Percentiles rank a stretch among this genome's conserved stretches.
These are phyloP conservation scores for Alternaria ethzedia DNA, from an alignment of 2,329 filamentous ascomycete genomes.

Conservation along the genomic window DNA sequence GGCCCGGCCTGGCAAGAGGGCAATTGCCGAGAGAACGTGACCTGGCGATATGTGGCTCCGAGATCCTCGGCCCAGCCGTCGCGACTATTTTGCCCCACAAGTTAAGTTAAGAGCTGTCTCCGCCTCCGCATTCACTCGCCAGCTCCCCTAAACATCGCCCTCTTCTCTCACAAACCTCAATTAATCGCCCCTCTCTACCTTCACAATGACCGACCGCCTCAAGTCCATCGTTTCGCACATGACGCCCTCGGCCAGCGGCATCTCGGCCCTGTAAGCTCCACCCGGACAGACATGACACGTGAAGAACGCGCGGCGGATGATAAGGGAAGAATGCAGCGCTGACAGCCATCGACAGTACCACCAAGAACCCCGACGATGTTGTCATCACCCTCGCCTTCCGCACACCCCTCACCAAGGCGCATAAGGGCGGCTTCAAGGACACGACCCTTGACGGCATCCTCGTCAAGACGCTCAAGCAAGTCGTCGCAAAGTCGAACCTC, in stretches of 20 bases:
- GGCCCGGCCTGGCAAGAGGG: neutral
- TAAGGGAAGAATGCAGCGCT: conserved; percentile 1
- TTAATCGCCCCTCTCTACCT: neutral
- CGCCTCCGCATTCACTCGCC: conserved; percentile 20
- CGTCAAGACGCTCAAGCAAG: conserved; percentile 77
- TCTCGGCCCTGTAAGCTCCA: conserved; percentile 76
- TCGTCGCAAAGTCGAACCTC: conserved; percentile 70
- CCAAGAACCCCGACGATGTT: conserved; percentile 93
- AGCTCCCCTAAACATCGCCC: neutral
- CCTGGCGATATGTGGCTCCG: conserved; percentile 9
- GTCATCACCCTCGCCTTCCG: conserved; percentile 93
- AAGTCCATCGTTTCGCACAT: conserved; percentile 88
- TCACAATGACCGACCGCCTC: conserved; percentile 72
- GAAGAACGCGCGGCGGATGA: neutral
- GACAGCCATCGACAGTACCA: conserved; percentile 64
- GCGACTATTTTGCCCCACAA: conserved; percentile 17
- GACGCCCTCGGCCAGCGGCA: conserved; percentile 71
- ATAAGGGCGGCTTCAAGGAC: conserved; percentile 95
- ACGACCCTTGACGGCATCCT: conserved; percentile 86
- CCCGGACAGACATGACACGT: neutral
- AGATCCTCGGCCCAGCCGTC: conserved; percentile 17
- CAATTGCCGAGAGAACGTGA: conserved; percentile 14
- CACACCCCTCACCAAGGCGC: conserved; percentile 85
- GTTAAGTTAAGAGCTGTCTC: conserved; percentile 19
- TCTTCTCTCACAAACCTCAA: conserved; percentile 1